Conservation (phyloP, 345 rosid genomes). For the Eutrema yunnanense region DNA sequence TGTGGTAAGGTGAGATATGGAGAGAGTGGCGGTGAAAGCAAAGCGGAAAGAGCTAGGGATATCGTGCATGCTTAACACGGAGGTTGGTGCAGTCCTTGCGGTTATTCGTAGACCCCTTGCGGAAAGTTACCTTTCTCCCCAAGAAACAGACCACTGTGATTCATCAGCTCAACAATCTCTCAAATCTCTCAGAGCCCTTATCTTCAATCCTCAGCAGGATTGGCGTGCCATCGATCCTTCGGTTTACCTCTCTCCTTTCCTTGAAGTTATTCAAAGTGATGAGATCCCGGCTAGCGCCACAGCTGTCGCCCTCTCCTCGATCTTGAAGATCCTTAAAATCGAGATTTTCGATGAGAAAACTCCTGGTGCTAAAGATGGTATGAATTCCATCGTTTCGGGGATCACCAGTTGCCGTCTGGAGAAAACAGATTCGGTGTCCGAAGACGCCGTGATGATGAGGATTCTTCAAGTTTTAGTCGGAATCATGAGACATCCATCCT, state of each 20-base stretch:
- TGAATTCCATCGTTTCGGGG: conserved; percentile 48
- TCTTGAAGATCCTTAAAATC: conserved; percentile 57
- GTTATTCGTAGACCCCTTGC: conserved; percentile 60
- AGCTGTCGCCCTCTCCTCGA: conserved; percentile 51
- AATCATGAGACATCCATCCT: conserved; percentile 54
- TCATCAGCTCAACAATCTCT: conserved; percentile 53
- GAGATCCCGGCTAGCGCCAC: conserved; percentile 79
- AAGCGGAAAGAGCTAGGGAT: conserved; percentile 55
- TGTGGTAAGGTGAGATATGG: conserved; percentile 10
- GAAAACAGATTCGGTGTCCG: conserved; percentile 49
- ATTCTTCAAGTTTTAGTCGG: conserved; percentile 61
- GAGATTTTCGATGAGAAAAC: conserved; percentile 73
- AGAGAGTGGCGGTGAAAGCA: conserved; percentile 21
- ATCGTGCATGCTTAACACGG: conserved; percentile 93
- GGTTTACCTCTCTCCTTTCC: conserved; percentile 70
- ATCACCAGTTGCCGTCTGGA: conserved; percentile 82
- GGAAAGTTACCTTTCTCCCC: conserved; percentile 36
- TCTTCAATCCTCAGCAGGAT: conserved; percentile 88
- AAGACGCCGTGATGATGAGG: conserved; percentile 83
- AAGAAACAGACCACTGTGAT: conserved; percentile 48
- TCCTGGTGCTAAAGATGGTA: conserved; percentile 65
- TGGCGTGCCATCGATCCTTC: conserved; percentile 81
- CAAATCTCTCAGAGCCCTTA: conserved; percentile 66
- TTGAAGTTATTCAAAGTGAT: conserved; percentile 76
- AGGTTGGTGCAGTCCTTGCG: conserved; percentile 79